Evolutionary conservation across 73 alveolate genomes (phyloP).

Genomic region (Paramecium pentaurelia): DNA sequence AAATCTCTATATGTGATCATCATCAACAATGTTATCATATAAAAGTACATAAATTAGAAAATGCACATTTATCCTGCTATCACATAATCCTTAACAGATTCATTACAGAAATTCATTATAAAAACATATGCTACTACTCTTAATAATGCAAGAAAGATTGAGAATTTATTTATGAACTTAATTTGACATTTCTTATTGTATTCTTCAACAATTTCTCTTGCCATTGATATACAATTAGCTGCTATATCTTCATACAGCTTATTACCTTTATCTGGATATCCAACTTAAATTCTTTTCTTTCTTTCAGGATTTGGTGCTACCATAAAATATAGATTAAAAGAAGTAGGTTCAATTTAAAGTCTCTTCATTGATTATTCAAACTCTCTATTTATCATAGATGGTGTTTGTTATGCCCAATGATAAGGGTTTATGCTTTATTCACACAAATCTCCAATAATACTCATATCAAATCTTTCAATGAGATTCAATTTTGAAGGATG

Average conservation of each 20-base stretch:
- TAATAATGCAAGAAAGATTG: background rate
- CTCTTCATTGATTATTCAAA: background rate
- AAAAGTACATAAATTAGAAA: background rate
- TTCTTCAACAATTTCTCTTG: background rate
- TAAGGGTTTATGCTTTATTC: background rate
- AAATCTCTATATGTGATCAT: conserved; percentile 14
- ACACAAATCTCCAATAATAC: background rate
- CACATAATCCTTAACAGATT: background rate
- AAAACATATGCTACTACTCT: background rate
- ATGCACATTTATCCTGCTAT: background rate
- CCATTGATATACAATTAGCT: background rate
- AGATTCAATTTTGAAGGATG: background rate
- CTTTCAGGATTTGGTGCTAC: background rate
- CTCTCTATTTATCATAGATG: background rate
- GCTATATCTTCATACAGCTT: background rate
- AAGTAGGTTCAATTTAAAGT: background rate
- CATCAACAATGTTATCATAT: background rate
- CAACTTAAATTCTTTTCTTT: background rate
- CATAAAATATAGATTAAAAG: background rate
- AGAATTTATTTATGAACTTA: background rate
- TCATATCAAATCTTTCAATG: background rate
- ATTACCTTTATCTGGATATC: background rate
- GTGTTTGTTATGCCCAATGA: background rate
- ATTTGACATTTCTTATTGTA: background rate
- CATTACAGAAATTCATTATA: background rate